Base-by-base conservation (phyloP, 345 rosid species). In the Arabidopsis arenosa region DNA sequence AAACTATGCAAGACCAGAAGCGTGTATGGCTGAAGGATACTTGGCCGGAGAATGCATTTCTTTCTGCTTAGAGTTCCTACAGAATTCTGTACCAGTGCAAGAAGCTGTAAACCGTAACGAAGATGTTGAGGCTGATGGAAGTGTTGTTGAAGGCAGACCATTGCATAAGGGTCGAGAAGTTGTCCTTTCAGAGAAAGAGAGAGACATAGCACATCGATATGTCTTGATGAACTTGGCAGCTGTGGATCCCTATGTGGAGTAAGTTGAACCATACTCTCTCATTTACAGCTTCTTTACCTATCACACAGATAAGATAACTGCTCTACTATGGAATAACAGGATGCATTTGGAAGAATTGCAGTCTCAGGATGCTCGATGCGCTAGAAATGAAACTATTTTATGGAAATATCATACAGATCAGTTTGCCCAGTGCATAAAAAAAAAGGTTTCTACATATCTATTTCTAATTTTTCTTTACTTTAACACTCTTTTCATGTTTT, bases 1-100 rank as follows among this genome's bases (percentile, higher is more conserved):
- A 7, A 61, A 61, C 23, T 41, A 12, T 62, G 35, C 66, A 21
- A 40, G 66, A 11, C 67, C 51, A 11, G 44, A 40, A 40, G 44
- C 13, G 10, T 40, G 44, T 40, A 40, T 40, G 44, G 49, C 49
- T 0, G 40, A 63, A 15, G 68, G 54, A 4, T 63, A 63, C 4
- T 28, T 63, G 3, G 68, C 68, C 14, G 14, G 54, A 6, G 54
- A 43, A 44, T 63, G 68, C 13, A 2, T 63, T 28, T 23, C 26
- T 0, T 49, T 49, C 10, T 48, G 23, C 10, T 7, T 48, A 48
- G 55, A 51, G 55, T 51, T 51, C 8, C 55, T 51, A 8, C 12
- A 51, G 1, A 18, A 17, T 21, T 18, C 30, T 8, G 28, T 51
- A 51, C 28, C 11, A 1, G 55, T 51, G 21, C 10, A 18, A 4